Base-by-base conservation (phyloP, 2,329 filamentous ascomycete species). In the Fusarium denticulatum region DNA sequence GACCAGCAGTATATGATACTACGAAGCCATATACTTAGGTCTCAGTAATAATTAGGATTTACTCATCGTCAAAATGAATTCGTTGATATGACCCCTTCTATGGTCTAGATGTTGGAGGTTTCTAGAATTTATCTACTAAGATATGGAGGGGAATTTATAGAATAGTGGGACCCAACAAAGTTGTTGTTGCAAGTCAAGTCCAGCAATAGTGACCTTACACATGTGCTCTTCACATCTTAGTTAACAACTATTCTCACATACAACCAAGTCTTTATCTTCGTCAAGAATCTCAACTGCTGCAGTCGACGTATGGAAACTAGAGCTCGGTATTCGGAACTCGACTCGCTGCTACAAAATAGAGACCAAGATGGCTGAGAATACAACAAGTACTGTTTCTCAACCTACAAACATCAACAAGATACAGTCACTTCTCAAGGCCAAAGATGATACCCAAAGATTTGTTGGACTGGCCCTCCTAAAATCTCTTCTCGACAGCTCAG, bases 381-480 rank as follows among this genome's bases (percentile, higher is more conserved):
- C 68, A 22, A 42, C 62, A 37, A 50, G 49, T 55, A 32, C 56
- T 56, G 26, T 66, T 32, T 62, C 75, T 26, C 67, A 61, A 46
- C 46, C 65, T 11, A 71, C 73, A 42, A 79, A 77, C 61, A 61
- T 83, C 58, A 81, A 86, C 57, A 88, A 88, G 75, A 86, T 92
- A 60, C 83, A 88, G 71, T 76, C 83, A 4, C 85, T 92, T 6
- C 85, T 93, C 39, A 83, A 84, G 60, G 81, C 88, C 60, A 90
- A 89, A 68, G 87, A 92, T 77, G 91, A 93, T 78, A 93, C 91
- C 1, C 89, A 90, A 26, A 87, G 89, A 76, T 93, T 93, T 73
- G 90, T 92, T 43, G 91, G 90, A 13, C 83, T 93, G 28, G 89
- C 90, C 3, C 84, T 93, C 28, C 85, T 93, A 57, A 92, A 90